Evolutionary conservation across 192 early-diverging fungal species (phyloP).

Genomic region (Cetraspora pellucida): DNA sequence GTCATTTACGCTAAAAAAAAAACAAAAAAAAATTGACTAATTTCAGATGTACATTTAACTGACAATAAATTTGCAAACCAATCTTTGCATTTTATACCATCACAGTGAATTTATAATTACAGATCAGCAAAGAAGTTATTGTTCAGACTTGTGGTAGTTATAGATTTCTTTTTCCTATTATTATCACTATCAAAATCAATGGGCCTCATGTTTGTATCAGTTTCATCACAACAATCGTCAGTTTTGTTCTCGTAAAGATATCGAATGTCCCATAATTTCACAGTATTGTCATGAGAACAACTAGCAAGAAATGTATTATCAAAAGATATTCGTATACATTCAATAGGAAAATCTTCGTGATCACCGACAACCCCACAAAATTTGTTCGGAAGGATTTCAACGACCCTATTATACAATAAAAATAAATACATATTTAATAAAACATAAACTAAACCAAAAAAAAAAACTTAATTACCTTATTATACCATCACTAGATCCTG

Average conservation of each 20-base stretch:
- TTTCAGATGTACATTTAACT: too few species aligned
- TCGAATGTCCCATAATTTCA: slow-evolving; percentile 87
- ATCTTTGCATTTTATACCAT: too few species aligned
- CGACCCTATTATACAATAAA: slow-evolving; percentile 48
- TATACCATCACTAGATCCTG: slow-evolving; percentile 92
- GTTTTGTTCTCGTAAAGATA: slow-evolving; percentile 55
- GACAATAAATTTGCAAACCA: too few species aligned
- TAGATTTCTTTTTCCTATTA: slow-evolving; percentile 26
- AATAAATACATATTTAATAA: background rate
- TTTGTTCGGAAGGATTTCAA: slow-evolving; percentile 90
- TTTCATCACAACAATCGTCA: slow-evolving; percentile 24
- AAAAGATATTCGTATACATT: slow-evolving; percentile 71
- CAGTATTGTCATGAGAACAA: slow-evolving; percentile 82
- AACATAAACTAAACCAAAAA: too few species aligned
- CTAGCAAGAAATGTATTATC: slow-evolving; percentile 78
- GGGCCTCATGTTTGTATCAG: background rate
- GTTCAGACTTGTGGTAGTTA: background rate
- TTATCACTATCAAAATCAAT: slow-evolving; percentile 27
- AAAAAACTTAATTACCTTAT: slow-evolving; percentile 53
- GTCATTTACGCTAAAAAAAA: too few species aligned
- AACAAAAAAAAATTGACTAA: too few species aligned
- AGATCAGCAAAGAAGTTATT: background rate
- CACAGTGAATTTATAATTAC: background rate
- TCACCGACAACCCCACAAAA: slow-evolving; percentile 89
- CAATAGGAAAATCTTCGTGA: slow-evolving; percentile 89